Evolutionary conservation across 75 land plant genomes (phyloP).

Genomic region (Sequoiadendron giganteum): DNA sequence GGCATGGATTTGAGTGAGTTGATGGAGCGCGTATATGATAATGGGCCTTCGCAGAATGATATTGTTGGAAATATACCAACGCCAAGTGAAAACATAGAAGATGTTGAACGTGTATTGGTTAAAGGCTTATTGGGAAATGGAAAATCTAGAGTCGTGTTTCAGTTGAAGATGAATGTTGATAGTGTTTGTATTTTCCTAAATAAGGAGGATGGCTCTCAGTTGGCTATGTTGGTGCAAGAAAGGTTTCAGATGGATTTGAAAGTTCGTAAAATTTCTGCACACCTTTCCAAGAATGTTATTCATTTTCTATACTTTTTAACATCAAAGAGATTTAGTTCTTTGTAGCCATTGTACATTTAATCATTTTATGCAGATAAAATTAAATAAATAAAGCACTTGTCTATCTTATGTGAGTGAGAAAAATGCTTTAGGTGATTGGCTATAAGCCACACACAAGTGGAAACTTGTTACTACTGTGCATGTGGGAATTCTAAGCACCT

Average conservation of each 20-base stretch:
- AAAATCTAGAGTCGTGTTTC: slow-evolving; percentile 82
- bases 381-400: background rate
- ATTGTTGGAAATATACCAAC: slow-evolving; percentile 8
- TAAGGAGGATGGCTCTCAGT: slow-evolving; percentile 88
- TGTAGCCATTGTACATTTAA: background rate
- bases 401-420: background rate
- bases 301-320: background rate
- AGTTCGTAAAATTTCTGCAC: slow-evolving; percentile 33
- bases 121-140: slow-evolving; percentile 94
- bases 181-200: slow-evolving; percentile 82
- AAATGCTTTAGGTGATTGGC: background rate
- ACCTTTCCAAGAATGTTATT: background rate
- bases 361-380: background rate
- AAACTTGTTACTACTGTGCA: background rate
- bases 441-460: background rate
- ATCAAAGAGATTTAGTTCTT: background rate
- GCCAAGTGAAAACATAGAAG: slow-evolving; percentile 21
- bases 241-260: slow-evolving; percentile 86
- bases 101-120: slow-evolving; percentile 42
- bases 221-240: slow-evolving; percentile 96
- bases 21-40: slow-evolving; percentile 18
- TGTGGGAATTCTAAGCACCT: background rate
- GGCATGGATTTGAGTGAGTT: slow-evolving; percentile 78
- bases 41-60: background rate
- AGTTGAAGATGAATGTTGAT: slow-evolving; percentile 81